phyloP scores from a whole-genome alignment of 139 green algal genomes.

The Diplosphaera chodatii region DNA sequence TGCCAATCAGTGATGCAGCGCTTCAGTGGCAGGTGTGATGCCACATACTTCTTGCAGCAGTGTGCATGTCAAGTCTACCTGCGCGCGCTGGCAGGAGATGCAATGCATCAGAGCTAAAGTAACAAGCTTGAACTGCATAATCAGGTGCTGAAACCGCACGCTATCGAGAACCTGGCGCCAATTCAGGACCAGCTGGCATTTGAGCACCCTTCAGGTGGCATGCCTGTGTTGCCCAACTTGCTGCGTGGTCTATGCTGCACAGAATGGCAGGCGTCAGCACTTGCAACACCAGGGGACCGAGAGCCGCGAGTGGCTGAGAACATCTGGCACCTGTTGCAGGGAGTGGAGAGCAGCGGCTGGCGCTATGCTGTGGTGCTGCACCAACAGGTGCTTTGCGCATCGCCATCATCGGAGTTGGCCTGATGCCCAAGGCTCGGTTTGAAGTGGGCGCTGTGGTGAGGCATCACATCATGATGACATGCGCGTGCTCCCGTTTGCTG shows the following conservation, averaged over 20 bases:
- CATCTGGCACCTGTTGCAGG: neutral
- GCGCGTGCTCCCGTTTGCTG: neutral
- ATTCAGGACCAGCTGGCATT: conserved; percentile 22
- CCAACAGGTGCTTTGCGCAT: neutral
- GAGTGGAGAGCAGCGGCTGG: neutral
- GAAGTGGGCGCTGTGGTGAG: neutral
- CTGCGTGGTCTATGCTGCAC: too few species aligned
- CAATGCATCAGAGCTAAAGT: too few species aligned
- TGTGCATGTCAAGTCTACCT: too few species aligned
- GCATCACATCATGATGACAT: too few species aligned
- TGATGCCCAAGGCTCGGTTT: neutral
- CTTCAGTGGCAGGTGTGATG: conserved; percentile 11
- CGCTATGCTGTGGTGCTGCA: neutral
- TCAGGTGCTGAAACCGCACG: conserved; percentile 5
- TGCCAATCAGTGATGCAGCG: neutral
- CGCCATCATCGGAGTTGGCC: neutral
- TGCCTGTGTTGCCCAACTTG: too few species aligned
- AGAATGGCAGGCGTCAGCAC: too few species aligned
- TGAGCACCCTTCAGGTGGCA: conserved; percentile 18
- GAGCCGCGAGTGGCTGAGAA: too few species aligned
- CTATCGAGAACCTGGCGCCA: conserved; percentile 32
- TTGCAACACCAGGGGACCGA: too few species aligned
- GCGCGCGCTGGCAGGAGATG: too few species aligned
- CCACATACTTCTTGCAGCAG: too few species aligned
- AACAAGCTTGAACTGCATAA: too few species aligned